Percentiles rank a stretch among this genome's conserved stretches.
Evolutionary conservation across 352 stramenopile species (phyloP).

Genomic region (Phytophthora melonis): DNA sequence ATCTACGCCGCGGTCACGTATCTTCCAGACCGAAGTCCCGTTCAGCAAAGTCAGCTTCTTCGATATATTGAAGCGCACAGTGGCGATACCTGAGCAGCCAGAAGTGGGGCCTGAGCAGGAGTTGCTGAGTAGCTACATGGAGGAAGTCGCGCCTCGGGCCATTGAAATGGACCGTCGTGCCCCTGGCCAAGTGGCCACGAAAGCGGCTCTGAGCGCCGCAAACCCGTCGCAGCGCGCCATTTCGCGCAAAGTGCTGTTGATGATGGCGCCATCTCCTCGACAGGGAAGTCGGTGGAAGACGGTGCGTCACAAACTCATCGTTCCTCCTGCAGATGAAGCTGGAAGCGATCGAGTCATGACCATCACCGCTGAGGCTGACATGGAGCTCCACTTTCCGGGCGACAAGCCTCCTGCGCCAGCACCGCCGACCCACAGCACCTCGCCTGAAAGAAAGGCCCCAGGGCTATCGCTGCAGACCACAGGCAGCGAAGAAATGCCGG

Average conservation of each 20-base stretch:
- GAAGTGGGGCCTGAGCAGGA: conserved; percentile 5
- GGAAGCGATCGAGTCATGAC: conserved; percentile 13
- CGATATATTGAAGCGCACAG: neutral
- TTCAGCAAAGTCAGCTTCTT: conserved; percentile 6
- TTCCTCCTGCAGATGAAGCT: conserved; percentile 7
- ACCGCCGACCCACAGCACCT: neutral
- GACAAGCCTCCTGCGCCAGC: conserved; percentile 1
- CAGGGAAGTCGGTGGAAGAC: conserved; percentile 35
- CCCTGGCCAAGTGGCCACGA: conserved; percentile 29
- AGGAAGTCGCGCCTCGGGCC: conserved; percentile 23
- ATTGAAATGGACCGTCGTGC: conserved; percentile 33
- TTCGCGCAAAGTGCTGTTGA: conserved; percentile 30
- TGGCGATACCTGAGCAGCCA: neutral
- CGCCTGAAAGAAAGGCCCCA: conserved; percentile 20
- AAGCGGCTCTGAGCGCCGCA: conserved; percentile 24
- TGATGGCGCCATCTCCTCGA: conserved; percentile 27
- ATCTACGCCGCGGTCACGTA: conserved; percentile 14
- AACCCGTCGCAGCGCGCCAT: conserved; percentile 27
- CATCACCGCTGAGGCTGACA: conserved; percentile 32
- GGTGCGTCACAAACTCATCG: conserved; percentile 32
- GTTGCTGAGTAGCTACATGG: conserved; percentile 35
- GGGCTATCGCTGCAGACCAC: neutral
- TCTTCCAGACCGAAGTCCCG: conserved; percentile 36
- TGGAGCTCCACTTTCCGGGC: conserved; percentile 14
- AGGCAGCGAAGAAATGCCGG: conserved; percentile 8